A percentile compares a stretch with the other conserved stretches of the same genome.
Evolutionary conservation across 1,284 basidiomycete genomes (phyloP).

Genomic region (Athelia sp.): DNA sequence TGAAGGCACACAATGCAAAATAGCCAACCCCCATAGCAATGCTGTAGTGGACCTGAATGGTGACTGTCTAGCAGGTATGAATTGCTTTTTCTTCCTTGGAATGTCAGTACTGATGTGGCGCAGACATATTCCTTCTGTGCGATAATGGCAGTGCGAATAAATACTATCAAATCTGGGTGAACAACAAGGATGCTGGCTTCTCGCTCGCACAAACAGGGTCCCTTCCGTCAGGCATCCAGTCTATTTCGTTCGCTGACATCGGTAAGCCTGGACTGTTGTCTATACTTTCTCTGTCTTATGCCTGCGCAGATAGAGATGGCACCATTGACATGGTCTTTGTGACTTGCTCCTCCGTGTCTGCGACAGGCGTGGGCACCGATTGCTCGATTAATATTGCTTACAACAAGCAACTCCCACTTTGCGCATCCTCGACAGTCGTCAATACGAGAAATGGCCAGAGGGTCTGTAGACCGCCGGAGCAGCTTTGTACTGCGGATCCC

Average conservation of each 20-base stretch:
- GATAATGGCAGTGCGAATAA: constrained; percentile 49
- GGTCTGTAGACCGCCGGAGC: constrained; percentile 71
- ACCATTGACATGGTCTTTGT: constrained; percentile 95
- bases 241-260: constrained; percentile 89
- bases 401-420: constrained; percentile 88
- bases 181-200: constrained; percentile 76
- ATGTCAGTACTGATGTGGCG: constrained; percentile 4
- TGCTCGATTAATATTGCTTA: constrained; percentile 92
- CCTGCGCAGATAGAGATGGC: constrained; percentile 79
- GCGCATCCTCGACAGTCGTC: constrained; percentile 46
- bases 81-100: neutral
- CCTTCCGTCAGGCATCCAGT: constrained; percentile 76
- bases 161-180: constrained; percentile 90
- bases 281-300: neutral
- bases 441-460: constrained; percentile 44
- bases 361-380: constrained; percentile 63
- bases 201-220: constrained; percentile 60
- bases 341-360: constrained; percentile 71
- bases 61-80: constrained; percentile 86
- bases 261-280: constrained; percentile 41
- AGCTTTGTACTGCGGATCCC: constrained; percentile 80
- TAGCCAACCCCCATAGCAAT: constrained; percentile 89
- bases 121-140: constrained; percentile 91
- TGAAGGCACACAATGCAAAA: constrained; percentile 59
- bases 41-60: constrained; percentile 95